Percentiles rank a stretch among this genome's conserved stretches.
Conservation (phyloP, 306 rosid species). For the Cyamopsis tetragonoloba region DNA sequence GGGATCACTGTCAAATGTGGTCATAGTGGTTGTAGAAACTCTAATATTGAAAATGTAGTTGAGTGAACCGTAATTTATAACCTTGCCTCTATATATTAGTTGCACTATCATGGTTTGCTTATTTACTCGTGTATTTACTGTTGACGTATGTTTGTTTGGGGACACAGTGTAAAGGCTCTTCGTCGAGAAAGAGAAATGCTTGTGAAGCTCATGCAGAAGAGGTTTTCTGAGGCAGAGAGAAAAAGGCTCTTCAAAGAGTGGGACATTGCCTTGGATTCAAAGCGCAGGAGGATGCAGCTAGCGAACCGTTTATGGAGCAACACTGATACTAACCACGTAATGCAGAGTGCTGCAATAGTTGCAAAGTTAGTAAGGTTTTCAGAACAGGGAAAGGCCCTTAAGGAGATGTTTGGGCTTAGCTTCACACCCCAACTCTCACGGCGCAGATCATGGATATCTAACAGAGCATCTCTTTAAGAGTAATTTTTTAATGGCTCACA, state of each 20-base stretch:
- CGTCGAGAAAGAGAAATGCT: slow-evolving; percentile 72
- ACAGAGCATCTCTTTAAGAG: slow-evolving; percentile 44
- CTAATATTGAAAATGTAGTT: no score
- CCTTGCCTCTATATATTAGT: background rate
- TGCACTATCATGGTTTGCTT: background rate
- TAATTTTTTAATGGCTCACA: background rate
- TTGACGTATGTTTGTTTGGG: slow-evolving; percentile 16
- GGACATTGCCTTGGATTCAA: slow-evolving; percentile 71
- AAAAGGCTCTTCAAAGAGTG: slow-evolving; percentile 59
- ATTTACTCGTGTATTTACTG: background rate
- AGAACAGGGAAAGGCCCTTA: slow-evolving; percentile 74
- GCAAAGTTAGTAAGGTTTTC: slow-evolving; percentile 75
- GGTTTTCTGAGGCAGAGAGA: slow-evolving; percentile 70
- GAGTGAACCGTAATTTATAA: no score
- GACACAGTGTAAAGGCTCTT: slow-evolving; percentile 63
- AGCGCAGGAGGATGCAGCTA: slow-evolving; percentile 88
- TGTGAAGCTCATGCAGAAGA: slow-evolving; percentile 72
- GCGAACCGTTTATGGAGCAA: slow-evolving; percentile 62
- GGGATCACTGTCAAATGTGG: no score
- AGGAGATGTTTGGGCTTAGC: slow-evolving; percentile 96
- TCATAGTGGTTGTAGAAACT: no score
- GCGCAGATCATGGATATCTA: slow-evolving; percentile 72
- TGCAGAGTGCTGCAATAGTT: slow-evolving; percentile 73
- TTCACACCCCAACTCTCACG: slow-evolving; percentile 53
- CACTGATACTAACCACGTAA: slow-evolving; percentile 55